Conservation (phyloP, 441 rosid species). For the Syzygium malaccense region DNA sequence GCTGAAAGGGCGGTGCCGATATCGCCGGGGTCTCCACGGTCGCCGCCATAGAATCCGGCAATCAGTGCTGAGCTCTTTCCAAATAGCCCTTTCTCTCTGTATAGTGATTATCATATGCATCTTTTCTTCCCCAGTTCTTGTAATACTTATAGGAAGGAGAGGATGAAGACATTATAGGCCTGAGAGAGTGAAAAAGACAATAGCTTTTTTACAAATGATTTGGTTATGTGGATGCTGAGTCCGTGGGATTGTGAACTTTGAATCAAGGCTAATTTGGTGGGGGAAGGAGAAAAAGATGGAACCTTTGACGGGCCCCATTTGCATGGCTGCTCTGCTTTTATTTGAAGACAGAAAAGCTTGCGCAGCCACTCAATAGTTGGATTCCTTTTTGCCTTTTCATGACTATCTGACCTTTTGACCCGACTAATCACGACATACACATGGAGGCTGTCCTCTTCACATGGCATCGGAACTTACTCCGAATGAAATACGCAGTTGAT, state of each 20-base stretch:
- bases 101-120: background rate
- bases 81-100: background rate
- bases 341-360: background rate
- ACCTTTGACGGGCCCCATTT: constrained; percentile 7
- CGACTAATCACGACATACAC: too few relatives aligned
- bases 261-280: background rate
- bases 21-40: constrained; percentile 6
- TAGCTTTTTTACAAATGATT: background rate
- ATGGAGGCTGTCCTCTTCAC: rapidly evolving
- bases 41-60: background rate
- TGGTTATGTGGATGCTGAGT: constrained; percentile 3
- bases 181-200: background rate
- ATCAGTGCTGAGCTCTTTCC: background rate
- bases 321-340: constrained; percentile 9
- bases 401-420: rapidly evolving
- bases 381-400: background rate
- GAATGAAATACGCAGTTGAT: background rate
- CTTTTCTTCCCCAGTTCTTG: background rate
- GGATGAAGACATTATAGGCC: background rate
- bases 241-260: constrained; percentile 4
- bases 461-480: rapidly evolving
- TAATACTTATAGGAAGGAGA: background rate
- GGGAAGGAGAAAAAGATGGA: background rate
- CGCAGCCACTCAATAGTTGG: background rate
- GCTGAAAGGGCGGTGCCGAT: constrained; percentile 26